Percentiles rank a stretch among this genome's conserved stretches.
Evolutionary conservation across 306 rosid species (phyloP).

Genomic region (Argentina anserina): DNA sequence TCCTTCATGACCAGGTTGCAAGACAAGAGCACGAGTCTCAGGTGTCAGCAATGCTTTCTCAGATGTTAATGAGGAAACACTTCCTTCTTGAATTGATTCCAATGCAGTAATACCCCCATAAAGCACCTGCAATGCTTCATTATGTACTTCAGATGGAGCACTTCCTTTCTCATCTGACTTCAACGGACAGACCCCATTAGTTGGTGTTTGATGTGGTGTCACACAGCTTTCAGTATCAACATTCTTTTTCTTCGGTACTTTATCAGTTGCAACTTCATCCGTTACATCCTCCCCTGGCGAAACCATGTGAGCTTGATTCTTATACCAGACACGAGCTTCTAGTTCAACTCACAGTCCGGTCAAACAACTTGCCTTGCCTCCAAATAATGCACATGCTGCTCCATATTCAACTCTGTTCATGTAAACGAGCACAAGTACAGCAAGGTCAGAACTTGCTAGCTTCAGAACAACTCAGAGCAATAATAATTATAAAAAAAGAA

Average conservation of each 20-base stretch:
- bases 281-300: slow-evolving; percentile 47
- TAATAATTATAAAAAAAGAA: no score
- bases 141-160: slow-evolving; percentile 17
- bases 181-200: slow-evolving; percentile 24
- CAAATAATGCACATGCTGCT: slow-evolving; percentile 22
- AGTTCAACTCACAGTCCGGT: slow-evolving; percentile 32
- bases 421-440: background rate
- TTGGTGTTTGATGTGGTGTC: slow-evolving; percentile 30
- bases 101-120: slow-evolving; percentile 31
- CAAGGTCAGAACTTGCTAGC: background rate
- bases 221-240: slow-evolving; percentile 31
- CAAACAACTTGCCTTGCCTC: slow-evolving; percentile 18
- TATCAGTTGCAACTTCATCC: slow-evolving; percentile 46
- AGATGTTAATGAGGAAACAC: slow-evolving; percentile 25
- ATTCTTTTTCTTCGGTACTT: slow-evolving; percentile 36
- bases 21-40: slow-evolving; percentile 16
- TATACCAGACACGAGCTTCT: slow-evolving; percentile 26
- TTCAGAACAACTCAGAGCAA: background rate
- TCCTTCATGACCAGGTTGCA: slow-evolving; percentile 42
- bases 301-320: slow-evolving; percentile 59
- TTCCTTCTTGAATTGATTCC: slow-evolving; percentile 48
- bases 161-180: slow-evolving; percentile 31
- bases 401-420: slow-evolving; percentile 29
- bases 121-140: slow-evolving; percentile 31
- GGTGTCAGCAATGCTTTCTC: slow-evolving; percentile 44